phyloP scores from a whole-genome alignment of 2,329 filamentous ascomycete genomes.

The Talaromyces sp. region DNA sequence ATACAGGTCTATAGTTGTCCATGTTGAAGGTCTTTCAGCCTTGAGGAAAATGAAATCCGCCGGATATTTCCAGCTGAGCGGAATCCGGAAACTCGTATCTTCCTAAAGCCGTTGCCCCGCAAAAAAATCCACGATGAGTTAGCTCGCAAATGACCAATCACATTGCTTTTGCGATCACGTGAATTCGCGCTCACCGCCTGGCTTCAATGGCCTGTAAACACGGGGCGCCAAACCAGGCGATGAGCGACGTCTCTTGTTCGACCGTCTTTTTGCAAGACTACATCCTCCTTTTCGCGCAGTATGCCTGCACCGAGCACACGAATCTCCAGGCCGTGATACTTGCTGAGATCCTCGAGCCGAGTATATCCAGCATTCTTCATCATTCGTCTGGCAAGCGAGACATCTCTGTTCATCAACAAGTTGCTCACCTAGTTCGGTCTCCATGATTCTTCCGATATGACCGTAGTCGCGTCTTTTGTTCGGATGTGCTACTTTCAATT shows the following conservation, averaged over 20 bases:
- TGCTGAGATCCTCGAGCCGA: not conserved
- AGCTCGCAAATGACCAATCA: not conserved
- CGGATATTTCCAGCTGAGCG: not conserved
- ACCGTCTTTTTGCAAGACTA: not conserved
- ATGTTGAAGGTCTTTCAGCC: not conserved
- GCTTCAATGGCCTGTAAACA: not conserved
- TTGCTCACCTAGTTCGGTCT: not conserved
- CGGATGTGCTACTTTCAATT: not conserved
- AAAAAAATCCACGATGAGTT: not conserved
- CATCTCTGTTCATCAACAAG: not conserved
- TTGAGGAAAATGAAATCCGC: not conserved
- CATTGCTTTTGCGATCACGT: not conserved
- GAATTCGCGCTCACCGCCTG: not conserved
- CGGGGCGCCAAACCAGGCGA: not conserved
- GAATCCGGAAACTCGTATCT: not conserved
- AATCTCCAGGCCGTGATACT: not conserved
- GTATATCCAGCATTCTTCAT: not conserved
- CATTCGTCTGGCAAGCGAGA: not conserved
- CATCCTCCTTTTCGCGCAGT: not conserved
- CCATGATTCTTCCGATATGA: conserved; percentile 1
- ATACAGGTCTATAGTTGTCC: not conserved
- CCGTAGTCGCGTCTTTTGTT: not conserved
- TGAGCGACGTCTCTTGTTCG: not conserved
- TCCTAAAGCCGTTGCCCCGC: not conserved
- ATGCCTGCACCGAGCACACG: not conserved